Conservation (phyloP, 805 yeast genomes). For the Yamadazyma takamatsuzukensis region DNA sequence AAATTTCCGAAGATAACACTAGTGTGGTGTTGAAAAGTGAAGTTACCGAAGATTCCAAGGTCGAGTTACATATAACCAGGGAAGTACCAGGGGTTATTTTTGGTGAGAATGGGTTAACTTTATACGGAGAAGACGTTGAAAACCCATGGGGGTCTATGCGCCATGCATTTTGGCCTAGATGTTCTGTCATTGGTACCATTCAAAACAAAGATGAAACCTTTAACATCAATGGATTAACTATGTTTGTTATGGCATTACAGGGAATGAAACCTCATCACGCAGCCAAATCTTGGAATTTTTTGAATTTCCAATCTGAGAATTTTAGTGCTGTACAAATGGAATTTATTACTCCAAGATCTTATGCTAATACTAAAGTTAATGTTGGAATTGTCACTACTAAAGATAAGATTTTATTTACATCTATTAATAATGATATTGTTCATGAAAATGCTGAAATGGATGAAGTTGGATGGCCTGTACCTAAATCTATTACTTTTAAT, state of each 20-base stretch:
- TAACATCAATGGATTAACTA: conserved; percentile 48
- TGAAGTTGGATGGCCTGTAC: conserved; percentile 91
- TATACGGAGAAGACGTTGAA: conserved; percentile 76
- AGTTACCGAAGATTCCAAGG: conserved; percentile 65
- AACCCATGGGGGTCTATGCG: conserved; percentile 98
- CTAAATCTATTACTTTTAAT: conserved; percentile 60
- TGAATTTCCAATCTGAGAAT: conserved; percentile 77
- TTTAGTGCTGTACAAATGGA: conserved; percentile 86
- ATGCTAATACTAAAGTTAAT: conserved; percentile 76
- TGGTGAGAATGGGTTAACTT: conserved; percentile 82
- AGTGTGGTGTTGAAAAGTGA: conserved; percentile 52
- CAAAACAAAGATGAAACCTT: conserved; percentile 23
- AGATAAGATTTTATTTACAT: conserved; percentile 57
- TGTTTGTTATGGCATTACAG: conserved; percentile 95
- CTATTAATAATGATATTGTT: conserved; percentile 60
- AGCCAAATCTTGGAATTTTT: conserved; percentile 94
- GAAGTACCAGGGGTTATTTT: conserved; percentile 80
- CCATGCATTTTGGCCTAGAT: conserved; percentile 95
- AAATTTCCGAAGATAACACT: conserved; percentile 50
- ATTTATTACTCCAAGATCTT: conserved; percentile 89
- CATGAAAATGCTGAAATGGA: conserved; percentile 57
- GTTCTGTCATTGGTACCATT: conserved; percentile 64
- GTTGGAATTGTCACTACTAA: conserved; percentile 71
- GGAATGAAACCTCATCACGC: conserved; percentile 99
- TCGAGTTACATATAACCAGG: conserved; percentile 63